A percentile compares a stretch with the other conserved stretches of the same genome.
phyloP scores from a whole-genome alignment of 495 filamentous ascomycete genomes.

The Xylaria nigripes region DNA sequence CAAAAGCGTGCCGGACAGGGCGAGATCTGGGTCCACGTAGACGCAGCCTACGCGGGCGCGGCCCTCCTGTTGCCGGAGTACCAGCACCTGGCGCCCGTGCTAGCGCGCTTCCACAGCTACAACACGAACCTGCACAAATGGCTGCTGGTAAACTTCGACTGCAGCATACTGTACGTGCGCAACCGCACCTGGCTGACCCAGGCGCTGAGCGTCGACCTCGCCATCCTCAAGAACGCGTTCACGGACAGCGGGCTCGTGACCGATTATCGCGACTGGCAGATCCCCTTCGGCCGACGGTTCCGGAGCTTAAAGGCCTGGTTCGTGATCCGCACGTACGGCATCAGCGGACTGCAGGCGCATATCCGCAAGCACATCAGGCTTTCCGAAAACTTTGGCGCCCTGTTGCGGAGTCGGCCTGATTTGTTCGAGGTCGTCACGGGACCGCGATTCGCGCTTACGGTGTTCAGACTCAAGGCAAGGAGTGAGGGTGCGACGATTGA shows the following conservation, averaged over 20 bases:
- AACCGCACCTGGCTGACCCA: conserved; percentile 65
- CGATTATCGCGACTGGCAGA: conserved; percentile 98
- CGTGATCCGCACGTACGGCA: conserved; percentile 79
- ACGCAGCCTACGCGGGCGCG: conserved; percentile 89
- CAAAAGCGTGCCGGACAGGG: conserved; percentile 18
- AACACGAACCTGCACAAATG: conserved; percentile 98
- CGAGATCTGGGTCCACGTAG: conserved; percentile 81
- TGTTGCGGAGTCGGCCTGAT: conserved; percentile 52
- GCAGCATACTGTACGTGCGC: conserved; percentile 71
- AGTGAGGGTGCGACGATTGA: conserved; percentile 11
- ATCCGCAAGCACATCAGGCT: conserved; percentile 58
- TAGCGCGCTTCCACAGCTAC: conserved; percentile 73
- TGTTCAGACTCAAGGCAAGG: conserved; percentile 49
- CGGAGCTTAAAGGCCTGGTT: conserved; percentile 94
- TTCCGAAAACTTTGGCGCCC: conserved; percentile 59
- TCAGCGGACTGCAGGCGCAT: conserved; percentile 66
- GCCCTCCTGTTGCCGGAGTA: conserved; percentile 75
- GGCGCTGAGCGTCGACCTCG: conserved; percentile 66
- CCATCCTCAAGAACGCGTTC: conserved; percentile 74
- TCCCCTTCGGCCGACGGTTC: conserved; percentile 91
- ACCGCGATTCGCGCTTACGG: conserved; percentile 73
- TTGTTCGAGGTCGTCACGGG: conserved; percentile 70
- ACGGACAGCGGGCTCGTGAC: conserved; percentile 79
- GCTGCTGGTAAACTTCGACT: conserved; percentile 93
- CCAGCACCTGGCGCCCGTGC: conserved; percentile 55